Evolutionary conservation across 805 yeast genomes (phyloP).

Genomic region (Yarrowia deformans): DNA sequence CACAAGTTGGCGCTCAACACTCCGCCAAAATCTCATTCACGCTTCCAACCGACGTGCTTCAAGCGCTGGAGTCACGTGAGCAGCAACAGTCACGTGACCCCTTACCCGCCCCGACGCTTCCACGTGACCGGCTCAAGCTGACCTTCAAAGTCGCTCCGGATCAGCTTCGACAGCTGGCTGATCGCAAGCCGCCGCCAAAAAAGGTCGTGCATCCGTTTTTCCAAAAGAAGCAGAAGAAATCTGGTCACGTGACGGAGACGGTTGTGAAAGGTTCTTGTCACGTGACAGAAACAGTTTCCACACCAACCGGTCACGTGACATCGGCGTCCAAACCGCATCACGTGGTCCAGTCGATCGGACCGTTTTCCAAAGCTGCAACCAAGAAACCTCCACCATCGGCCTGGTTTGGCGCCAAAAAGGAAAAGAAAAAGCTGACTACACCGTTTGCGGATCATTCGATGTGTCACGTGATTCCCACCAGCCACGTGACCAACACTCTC

Average conservation of each 20-base stretch:
- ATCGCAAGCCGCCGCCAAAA: slow-evolving; percentile 19
- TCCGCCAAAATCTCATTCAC: background rate
- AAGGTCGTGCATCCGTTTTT: slow-evolving; percentile 28
- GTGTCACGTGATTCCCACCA: slow-evolving; percentile 6
- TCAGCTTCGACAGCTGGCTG: slow-evolving; percentile 9
- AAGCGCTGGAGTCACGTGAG: slow-evolving; percentile 5
- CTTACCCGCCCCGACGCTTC: background rate
- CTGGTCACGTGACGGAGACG: too few species aligned
- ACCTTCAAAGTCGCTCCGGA: slow-evolving; percentile 5
- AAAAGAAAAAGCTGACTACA: background rate
- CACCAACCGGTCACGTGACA: background rate
- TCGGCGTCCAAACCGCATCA: background rate
- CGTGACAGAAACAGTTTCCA: too few species aligned
- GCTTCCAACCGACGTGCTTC: background rate
- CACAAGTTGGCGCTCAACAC: background rate
- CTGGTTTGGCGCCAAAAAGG: slow-evolving; percentile 17
- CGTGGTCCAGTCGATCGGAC: background rate
- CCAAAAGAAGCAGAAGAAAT: slow-evolving; percentile 22
- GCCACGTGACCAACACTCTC: background rate
- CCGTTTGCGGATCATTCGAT: background rate
- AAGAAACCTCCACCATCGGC: background rate
- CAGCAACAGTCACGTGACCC: background rate
- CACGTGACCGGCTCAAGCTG: slow-evolving; percentile 7
- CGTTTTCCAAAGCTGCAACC: background rate
- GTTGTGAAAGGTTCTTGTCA: too few species aligned